phyloP scores from a whole-genome alignment of 441 rosid species.

The Isatis lusitanica region DNA sequence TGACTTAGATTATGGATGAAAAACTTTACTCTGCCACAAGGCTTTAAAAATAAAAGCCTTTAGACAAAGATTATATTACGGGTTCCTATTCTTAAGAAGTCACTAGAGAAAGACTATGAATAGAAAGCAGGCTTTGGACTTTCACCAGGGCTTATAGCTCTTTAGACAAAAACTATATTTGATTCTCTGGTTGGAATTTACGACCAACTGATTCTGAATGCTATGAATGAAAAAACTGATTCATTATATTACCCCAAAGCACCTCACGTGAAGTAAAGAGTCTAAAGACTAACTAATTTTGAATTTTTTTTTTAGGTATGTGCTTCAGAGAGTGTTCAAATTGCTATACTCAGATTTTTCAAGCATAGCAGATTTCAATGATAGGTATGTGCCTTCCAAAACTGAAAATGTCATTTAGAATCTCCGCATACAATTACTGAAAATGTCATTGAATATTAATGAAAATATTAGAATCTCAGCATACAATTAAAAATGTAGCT shows the following conservation, averaged over 20 bases:
- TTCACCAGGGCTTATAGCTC: not conserved
- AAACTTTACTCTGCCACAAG: not conserved
- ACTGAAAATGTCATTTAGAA: no score
- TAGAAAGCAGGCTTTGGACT: not conserved
- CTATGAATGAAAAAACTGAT: not conserved
- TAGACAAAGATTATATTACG: not conserved
- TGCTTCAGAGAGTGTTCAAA: not conserved
- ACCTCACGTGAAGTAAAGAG: not conserved
- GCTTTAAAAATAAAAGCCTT: not conserved
- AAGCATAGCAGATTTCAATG: not conserved
- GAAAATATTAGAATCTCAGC: no score
- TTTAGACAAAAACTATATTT: not conserved
- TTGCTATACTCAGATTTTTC: not conserved
- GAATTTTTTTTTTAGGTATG: not conserved
- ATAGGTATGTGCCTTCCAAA: not conserved
- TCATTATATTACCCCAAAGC: not conserved
- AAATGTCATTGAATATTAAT: no score
- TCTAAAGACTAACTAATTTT: not conserved
- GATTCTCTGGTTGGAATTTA: not conserved
- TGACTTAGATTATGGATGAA: not conserved
- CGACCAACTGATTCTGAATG: not conserved
- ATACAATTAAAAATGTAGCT: no score
- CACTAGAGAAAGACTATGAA: not conserved
- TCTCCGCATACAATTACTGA: no score
- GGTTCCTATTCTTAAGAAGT: not conserved